These are phyloP conservation scores for Roridomyces roridus DNA, from an alignment of 768 basidiomycete genomes.

Conservation along the genomic window DNA sequence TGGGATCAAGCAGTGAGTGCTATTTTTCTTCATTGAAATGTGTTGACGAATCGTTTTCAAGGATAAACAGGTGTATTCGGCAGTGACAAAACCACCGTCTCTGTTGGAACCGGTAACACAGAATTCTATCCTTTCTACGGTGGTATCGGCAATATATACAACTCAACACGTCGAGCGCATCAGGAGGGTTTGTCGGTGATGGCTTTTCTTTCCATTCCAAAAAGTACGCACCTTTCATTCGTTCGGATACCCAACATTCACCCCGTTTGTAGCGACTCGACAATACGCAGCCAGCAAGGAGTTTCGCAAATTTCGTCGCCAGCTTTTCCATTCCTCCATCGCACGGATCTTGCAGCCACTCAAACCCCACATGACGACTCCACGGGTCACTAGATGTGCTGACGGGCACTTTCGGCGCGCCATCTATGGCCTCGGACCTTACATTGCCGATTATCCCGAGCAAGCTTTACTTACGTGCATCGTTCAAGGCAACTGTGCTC, in stretches of 20 bases:
- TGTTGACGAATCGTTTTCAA: background rate
- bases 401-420: constrained; percentile 25
- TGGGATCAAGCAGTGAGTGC: constrained; percentile 37
- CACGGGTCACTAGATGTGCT: constrained; percentile 20
- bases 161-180: constrained; percentile 16
- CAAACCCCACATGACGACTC: constrained; percentile 19
- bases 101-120: constrained; percentile 20
- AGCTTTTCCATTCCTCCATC: constrained; percentile 28
- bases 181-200: background rate
- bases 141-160: constrained; percentile 20
- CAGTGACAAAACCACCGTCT: constrained; percentile 28
- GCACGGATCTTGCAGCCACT: constrained; percentile 20
- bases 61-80: constrained; percentile 24
- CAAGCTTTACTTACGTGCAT: constrained; percentile 28
- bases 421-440: constrained; percentile 29
- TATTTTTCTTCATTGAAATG: background rate
- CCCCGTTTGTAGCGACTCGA: background rate
- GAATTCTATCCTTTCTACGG: constrained; percentile 29
- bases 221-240: constrained; percentile 12
- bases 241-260: background rate
- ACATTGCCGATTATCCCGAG: constrained; percentile 37
- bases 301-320: constrained; percentile 25
- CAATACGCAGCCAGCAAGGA: constrained; percentile 6
- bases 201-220: constrained; percentile 20
- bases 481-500: constrained; percentile 33